Base-by-base conservation (phyloP, 192 early-diverging fungal genomes). In the Podila epicladia region DNA sequence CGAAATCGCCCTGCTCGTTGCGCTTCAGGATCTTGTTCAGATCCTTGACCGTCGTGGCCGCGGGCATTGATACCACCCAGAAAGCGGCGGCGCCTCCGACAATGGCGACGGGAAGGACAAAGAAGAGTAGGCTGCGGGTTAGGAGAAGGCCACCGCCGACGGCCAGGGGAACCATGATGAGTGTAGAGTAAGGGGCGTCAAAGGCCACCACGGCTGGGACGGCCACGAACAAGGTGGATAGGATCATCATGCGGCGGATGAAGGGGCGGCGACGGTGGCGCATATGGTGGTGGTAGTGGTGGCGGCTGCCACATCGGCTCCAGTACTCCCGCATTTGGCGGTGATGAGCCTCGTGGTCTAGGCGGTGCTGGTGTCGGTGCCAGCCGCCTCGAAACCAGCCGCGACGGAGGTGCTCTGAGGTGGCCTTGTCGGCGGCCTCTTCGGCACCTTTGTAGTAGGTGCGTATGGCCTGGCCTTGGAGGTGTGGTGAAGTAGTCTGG, bases 1-100 rank as follows among this genome's bases (percentile, higher is more conserved):
- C n/a, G 24, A 64, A 28, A 8, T 38, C 32, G 0, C 62, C 57
- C 9, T 19, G 58, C 24, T 45, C 68, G 60, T 58, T 61, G 8
- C 71, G 60, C 58, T 73, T 80, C 38, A 80, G 5, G 24, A 80
- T 69, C 20, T 65, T 64, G 19, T 69, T 65, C 45, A 80, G 50
- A 20, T 80, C 77, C 49, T 53, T 60, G 28, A 58, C 22, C 0
- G 62, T 37, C 17, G 45, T 49, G 9, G 48, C 58, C 0, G 71
- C 77, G 9, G 77, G 77, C 77, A 73, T 69, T 7, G 71, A 57
- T 15, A 58, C 59, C 15, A 65, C 13, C 33, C 60, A 59, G 48
- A 73, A 64, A 9, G 63, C 57, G 4, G 67, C 11, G 2, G 58
- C 71, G 12, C 77, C 71, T 31, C 77, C 77, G 45, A 73, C 20